Conservation (phyloP, 2,329 filamentous ascomycete genomes). For the Drechslerella dactyloides region DNA sequence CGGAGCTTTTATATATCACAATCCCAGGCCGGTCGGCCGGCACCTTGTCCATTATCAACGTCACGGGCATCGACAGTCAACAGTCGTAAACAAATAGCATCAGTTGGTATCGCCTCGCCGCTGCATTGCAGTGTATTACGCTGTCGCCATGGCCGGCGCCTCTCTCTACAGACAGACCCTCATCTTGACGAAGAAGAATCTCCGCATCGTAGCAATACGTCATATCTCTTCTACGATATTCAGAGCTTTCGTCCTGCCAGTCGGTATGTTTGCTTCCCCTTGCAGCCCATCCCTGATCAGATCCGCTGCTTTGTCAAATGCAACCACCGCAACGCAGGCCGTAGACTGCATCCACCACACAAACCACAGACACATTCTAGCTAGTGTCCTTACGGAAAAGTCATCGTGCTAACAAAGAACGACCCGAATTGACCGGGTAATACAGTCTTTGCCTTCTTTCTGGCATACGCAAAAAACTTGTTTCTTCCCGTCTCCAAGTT, state of each 20-base stretch:
- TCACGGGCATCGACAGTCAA: no score
- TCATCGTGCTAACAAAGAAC: no score
- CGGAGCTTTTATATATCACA: no score
- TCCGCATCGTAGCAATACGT: conserved; percentile 66
- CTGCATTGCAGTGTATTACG: not conserved
- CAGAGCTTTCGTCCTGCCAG: conserved; percentile 67
- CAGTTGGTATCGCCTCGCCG: not conserved
- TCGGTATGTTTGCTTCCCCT: conserved; percentile 55
- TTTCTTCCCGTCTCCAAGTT: conserved; percentile 78
- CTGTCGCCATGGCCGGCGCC: conserved; percentile 18
- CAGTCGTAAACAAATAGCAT: no score
- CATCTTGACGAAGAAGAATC: conserved; percentile 69
- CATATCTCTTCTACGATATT: conserved; percentile 64
- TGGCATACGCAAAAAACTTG: conserved; percentile 75
- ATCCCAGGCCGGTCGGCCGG: no score
- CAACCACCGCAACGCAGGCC: not conserved
- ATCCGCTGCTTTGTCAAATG: not conserved
- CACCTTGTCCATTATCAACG: no score
- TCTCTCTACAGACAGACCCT: conserved; percentile 62
- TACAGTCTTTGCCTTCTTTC: conserved; percentile 39
- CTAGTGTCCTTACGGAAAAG: no score
- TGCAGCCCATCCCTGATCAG: not conserved
- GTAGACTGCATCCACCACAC: no score
- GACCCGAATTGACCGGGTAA: not conserved
- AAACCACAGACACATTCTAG: no score